phyloP scores from a whole-genome alignment of 2,329 filamentous ascomycete genomes.

The Elsinoe australis region DNA sequence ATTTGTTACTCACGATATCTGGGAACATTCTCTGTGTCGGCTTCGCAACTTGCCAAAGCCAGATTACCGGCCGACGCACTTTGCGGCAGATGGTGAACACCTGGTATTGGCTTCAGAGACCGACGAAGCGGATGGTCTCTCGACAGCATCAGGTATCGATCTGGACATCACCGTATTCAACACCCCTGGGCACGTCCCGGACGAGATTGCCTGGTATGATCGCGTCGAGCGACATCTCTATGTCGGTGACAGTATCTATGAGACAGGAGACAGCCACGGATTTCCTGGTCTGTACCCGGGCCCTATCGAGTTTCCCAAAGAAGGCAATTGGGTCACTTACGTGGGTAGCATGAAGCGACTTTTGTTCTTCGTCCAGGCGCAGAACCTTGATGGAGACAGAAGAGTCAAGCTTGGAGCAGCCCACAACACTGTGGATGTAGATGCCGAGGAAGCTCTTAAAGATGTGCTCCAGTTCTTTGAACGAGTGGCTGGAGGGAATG shows the following conservation, averaged over 20 bases:
- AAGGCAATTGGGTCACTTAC: conserved; percentile 36
- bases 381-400: conserved; percentile 27
- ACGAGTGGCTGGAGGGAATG: conserved; percentile 29
- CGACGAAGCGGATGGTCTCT: conserved; percentile 7
- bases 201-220: conserved; percentile 42
- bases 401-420: conserved; percentile 30
- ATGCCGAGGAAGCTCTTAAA: conserved; percentile 33
- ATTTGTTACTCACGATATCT: conserved; percentile 37
- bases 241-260: conserved; percentile 43
- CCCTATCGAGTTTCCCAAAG: conserved; percentile 35
- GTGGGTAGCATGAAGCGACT: conserved; percentile 33
- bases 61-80: conserved; percentile 36
- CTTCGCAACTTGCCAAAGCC: conserved; percentile 33
- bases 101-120: conserved; percentile 25
- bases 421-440: conserved; percentile 33
- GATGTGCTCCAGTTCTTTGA: conserved; percentile 31
- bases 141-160: conserved; percentile 12
- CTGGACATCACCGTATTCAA: conserved; percentile 39
- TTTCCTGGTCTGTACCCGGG: conserved; percentile 4
- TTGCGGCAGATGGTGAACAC: conserved; percentile 34
- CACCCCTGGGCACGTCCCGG: conserved; percentile 42
- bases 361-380: conserved; percentile 29
- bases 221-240: conserved; percentile 38
- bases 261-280: conserved; percentile 30
- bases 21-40: conserved; percentile 36